Evolutionary conservation across 2,329 filamentous ascomycete genomes (phyloP), one percentile per base, ranked within the genome.

Genomic region (Gaeumannomyces tritici): DNA sequence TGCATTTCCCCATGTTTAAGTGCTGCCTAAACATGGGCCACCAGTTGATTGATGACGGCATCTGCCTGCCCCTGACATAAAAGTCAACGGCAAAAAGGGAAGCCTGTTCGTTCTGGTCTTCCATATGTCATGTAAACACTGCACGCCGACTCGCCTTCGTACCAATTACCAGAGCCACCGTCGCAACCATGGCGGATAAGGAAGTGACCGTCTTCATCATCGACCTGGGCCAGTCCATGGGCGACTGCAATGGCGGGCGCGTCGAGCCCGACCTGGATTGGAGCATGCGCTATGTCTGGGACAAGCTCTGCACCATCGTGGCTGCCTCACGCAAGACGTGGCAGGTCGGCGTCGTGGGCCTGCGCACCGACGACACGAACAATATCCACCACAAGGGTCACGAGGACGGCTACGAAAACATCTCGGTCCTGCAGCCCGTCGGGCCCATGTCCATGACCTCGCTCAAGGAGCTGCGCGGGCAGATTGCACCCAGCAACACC

Each of bases 151-250:
- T 56, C 26, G n/a, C 33, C 27, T 55, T 57, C 51, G 27, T 28
- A 62, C 61, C 62, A 62, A 27, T 15, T 31, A 59, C 31, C 31
- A 27, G 5, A 27, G n/a, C 8, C n/a, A 24, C 27, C 56, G 24
- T 9, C 4, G 27, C 33, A 57, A 62, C 26, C 24, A 98, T 98
- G 93, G 89, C 92, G 13, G 87, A 90, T 65, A 99, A 99, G 74
- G 91, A 98, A 78, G 91, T 92, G 11, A 95, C 89, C 0, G 85
- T 98, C 56, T 99, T 95, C 74, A 89, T 99, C 68, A 77, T 99
- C 64, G 95, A 99, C 76, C 80, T 97, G 28, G 93, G 92, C 63
- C 80, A 78, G 70, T 90, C 93, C n/a, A 97, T 96, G 90, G 88
- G 82, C 63, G 80, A 89, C 71, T 83, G 80, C 68, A 84, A 86